These are phyloP conservation scores for Auriculariales sp. DNA, from an alignment of 768 basidiomycete genomes.

Conservation along the genomic window DNA sequence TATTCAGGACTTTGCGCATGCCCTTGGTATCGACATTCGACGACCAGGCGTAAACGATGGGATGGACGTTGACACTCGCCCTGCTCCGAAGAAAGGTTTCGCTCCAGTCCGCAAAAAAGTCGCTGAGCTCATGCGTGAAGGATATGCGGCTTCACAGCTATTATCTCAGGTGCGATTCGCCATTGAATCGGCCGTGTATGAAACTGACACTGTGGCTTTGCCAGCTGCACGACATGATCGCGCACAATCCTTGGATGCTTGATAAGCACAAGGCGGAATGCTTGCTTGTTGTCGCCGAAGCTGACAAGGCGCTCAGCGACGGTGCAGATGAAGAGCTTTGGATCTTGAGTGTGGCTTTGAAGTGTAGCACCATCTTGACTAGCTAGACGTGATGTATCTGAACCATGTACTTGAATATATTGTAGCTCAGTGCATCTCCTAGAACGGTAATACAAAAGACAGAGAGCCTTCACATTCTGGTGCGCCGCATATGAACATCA, in stretches of 20 bases:
- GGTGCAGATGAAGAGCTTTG: constrained; percentile 97
- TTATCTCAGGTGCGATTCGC: constrained; percentile 56
- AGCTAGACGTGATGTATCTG: too few species aligned
- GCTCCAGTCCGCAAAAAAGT: constrained; percentile 56
- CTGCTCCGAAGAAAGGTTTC: constrained; percentile 28
- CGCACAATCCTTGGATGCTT: constrained; percentile 68
- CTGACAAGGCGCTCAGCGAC: constrained; percentile 90
- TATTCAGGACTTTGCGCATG: constrained; percentile 50
- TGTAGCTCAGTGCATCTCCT: too few species aligned
- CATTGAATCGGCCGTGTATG: constrained; percentile 4
- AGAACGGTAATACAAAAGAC: too few species aligned
- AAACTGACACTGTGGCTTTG: constrained; percentile 3
- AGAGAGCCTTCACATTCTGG: too few species aligned
- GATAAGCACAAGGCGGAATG: constrained; percentile 69
- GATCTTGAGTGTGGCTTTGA: constrained; percentile 77
- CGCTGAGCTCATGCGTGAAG: constrained; percentile 65
- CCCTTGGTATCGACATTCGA: constrained; percentile 53
- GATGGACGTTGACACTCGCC: constrained; percentile 28
- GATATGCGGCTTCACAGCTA: constrained; percentile 85
- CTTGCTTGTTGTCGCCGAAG: constrained; percentile 79
- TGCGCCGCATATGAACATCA: background rate
- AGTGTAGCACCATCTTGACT: too few species aligned
- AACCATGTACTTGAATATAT: too few species aligned
- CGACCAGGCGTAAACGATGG: constrained; percentile 28
- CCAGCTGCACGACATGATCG: constrained; percentile 82